These are phyloP conservation scores for Mangifera indica DNA, from an alignment of 345 rosid species.

Conservation along the genomic window DNA sequence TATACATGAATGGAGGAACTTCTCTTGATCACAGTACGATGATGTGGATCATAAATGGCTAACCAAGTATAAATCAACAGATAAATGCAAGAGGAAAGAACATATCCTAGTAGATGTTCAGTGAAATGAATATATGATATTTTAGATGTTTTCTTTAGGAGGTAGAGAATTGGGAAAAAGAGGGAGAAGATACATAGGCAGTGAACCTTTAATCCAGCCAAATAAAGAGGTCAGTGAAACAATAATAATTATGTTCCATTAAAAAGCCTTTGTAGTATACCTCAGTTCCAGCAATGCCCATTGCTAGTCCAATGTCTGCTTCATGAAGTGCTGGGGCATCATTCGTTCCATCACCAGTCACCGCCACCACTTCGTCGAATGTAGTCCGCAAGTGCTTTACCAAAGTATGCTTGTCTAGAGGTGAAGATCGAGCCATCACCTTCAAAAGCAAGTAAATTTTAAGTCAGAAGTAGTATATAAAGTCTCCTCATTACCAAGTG, in stretches of 20 bases:
- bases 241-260: neutral
- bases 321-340: conserved; percentile 98
- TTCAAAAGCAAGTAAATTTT: conserved; percentile 27
- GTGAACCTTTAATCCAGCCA: neutral
- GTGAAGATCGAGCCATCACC: conserved; percentile 99
- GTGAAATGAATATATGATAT: neutral
- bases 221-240: neutral
- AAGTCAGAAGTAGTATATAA: neutral
- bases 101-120: neutral
- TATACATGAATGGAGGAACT: neutral
- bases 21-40: neutral
- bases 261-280: conserved; percentile 23
- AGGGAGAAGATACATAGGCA: neutral
- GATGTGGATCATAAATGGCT: neutral
- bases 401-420: conserved; percentile 84
- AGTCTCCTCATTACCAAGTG: conserved; percentile 2
- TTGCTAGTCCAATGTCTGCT: conserved; percentile 94
- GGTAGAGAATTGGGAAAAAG: neutral
- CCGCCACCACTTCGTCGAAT: conserved; percentile 84
- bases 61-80: neutral
- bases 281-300: conserved; percentile 99
- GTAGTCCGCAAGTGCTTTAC: conserved; percentile 83
- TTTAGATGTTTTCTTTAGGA: no score
- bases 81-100: neutral
- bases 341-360: conserved; percentile 94